phyloP scores from a whole-genome alignment of 192 early-diverging fungal species.

The Podila epigama region DNA sequence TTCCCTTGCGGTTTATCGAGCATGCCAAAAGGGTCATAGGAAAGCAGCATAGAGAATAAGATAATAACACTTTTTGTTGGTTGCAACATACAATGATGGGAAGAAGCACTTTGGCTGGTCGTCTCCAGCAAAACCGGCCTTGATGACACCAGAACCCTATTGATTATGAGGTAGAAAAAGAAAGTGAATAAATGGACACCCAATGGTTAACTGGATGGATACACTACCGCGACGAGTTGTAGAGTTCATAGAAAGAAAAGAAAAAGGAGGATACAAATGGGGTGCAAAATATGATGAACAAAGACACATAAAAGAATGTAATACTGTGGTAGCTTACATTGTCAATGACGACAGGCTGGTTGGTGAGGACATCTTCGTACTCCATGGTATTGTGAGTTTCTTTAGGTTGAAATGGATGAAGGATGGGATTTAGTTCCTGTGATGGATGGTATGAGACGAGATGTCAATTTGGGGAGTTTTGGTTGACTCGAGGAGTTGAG shows the following conservation, averaged over 20 bases:
- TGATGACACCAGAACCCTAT: constrained; percentile 98
- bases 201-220: too few species aligned
- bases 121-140: constrained; percentile 98
- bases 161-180: too few species aligned
- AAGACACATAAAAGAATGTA: neutral
- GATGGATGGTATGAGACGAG: too few species aligned
- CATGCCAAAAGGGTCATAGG: neutral
- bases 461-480: too few species aligned
- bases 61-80: neutral
- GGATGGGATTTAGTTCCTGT: neutral
- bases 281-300: neutral
- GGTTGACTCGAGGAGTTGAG: too few species aligned
- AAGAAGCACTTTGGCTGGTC: constrained; percentile 97
- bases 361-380: constrained; percentile 92
- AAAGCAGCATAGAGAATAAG: constrained; percentile 4
- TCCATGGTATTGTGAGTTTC: constrained; percentile 63
- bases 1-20: too few species aligned
- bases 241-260: neutral
- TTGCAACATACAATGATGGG: constrained; percentile 79
- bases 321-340: constrained; percentile 78
- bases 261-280: neutral
- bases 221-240: too few species aligned
- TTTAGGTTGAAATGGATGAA: neutral
- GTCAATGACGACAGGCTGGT: constrained; percentile 99
- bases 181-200: too few species aligned